Percentiles rank a stretch among this genome's conserved stretches.
Evolutionary conservation across 495 filamentous ascomycete genomes (phyloP).

Genomic region (Saxophila tyrrhenica): DNA sequence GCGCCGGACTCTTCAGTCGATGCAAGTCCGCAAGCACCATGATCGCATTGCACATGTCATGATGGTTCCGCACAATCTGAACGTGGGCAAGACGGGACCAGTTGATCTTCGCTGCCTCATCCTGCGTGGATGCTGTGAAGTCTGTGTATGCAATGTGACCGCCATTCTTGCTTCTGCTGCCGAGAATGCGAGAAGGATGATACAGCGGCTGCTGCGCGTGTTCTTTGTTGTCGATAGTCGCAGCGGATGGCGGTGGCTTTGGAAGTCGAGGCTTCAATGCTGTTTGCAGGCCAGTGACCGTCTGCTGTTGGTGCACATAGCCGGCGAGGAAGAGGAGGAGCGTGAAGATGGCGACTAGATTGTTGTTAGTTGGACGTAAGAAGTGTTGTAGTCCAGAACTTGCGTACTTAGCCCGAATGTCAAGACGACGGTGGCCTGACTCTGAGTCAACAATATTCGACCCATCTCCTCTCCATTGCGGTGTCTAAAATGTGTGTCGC

Average conservation of each 20-base stretch:
- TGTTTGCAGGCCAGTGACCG: slow-evolving; percentile 49
- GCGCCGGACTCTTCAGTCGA: slow-evolving; percentile 32
- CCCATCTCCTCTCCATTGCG: slow-evolving; percentile 2
- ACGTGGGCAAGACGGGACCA: slow-evolving; percentile 36
- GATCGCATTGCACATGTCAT: slow-evolving; percentile 36
- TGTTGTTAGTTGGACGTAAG: not conserved
- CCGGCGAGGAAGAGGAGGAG: slow-evolving; percentile 57
- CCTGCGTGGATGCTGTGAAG: slow-evolving; percentile 20
- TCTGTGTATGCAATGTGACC: slow-evolving; percentile 22
- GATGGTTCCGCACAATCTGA: slow-evolving; percentile 32
- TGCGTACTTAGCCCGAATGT: slow-evolving; percentile 28
- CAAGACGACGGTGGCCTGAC: slow-evolving; percentile 32
- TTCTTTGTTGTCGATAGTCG: not conserved
- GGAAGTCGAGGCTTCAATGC: slow-evolving; percentile 40
- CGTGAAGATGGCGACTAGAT: slow-evolving; percentile 46
- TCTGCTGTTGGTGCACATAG: slow-evolving; percentile 60
- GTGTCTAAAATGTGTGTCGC: not conserved
- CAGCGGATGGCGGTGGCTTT: slow-evolving; percentile 17
- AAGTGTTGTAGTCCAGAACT: not conserved
- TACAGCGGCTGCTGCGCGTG: not conserved
- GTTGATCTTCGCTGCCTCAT: slow-evolving; percentile 13
- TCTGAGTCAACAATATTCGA: slow-evolving; percentile 30
- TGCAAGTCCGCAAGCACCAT: slow-evolving; percentile 38
- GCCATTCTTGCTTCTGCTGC: not conserved
- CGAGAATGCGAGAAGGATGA: slow-evolving; percentile 32